A percentile compares a stretch with the other conserved stretches of the same genome.
These are phyloP conservation scores for Lactarius akahatsu DNA, from an alignment of 768 basidiomycete species.

Conservation along the genomic window DNA sequence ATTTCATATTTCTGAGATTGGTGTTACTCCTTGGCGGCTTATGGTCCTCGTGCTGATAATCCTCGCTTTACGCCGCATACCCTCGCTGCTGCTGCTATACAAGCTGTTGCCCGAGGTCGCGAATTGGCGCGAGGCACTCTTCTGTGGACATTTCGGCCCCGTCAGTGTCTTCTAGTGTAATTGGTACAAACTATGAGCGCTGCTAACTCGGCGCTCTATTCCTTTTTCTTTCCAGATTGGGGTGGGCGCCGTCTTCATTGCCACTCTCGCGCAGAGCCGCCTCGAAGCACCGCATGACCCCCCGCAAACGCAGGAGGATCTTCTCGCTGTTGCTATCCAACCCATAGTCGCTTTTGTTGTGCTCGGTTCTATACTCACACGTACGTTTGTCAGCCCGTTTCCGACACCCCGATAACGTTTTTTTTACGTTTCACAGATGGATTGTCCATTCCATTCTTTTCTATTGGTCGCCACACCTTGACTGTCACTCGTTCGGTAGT, in stretches of 20 bases:
- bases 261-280: constrained; percentile 63
- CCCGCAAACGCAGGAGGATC: constrained; percentile 65
- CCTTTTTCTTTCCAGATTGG: constrained; percentile 66
- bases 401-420: not conserved
- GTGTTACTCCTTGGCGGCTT: constrained; percentile 70
- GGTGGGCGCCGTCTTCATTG: constrained; percentile 88
- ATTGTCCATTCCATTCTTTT: constrained; percentile 54
- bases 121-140: constrained; percentile 83
- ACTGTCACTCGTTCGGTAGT: constrained; percentile 13
- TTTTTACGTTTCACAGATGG: constrained; percentile 37
- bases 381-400: constrained; percentile 43
- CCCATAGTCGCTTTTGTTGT: constrained; percentile 89
- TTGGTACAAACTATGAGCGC: not conserved
- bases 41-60: constrained; percentile 65
- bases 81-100: constrained; percentile 73
- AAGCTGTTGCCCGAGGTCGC: constrained; percentile 84
- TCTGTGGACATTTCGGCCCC: constrained; percentile 87
- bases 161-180: constrained; percentile 26
- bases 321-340: constrained; percentile 69
- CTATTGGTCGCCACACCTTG: constrained; percentile 32
- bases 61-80: constrained; percentile 76
- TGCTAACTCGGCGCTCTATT: not conserved
- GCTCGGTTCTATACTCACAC: constrained; percentile 79
- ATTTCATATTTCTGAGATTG: constrained; percentile 56
- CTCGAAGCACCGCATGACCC: constrained; percentile 59